phyloP scores from a whole-genome alignment of 2,329 filamentous ascomycete genomes.

The Colletotrichum tanaceti region DNA sequence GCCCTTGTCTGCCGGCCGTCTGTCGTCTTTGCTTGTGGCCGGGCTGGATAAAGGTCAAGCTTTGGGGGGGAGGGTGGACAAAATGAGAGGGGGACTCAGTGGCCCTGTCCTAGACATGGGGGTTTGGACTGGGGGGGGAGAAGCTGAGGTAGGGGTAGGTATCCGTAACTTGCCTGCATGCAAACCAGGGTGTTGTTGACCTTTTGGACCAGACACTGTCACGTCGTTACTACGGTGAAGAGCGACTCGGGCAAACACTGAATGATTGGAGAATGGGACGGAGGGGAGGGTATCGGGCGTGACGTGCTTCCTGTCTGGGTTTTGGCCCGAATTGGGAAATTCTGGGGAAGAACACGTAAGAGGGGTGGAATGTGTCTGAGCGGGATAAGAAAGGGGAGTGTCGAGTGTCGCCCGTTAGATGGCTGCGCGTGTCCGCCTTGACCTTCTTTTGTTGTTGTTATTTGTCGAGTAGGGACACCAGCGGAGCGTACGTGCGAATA shows the following conservation, averaged over 20 bases:
- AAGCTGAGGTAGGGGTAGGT: constrained; percentile 39
- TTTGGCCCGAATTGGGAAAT: constrained; percentile 10
- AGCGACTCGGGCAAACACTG: neutral
- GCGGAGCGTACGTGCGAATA: too few species aligned
- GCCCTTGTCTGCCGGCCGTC: neutral
- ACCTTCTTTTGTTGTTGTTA: neutral
- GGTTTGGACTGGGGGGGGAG: neutral
- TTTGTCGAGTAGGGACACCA: too few species aligned
- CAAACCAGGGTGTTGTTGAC: constrained; percentile 33
- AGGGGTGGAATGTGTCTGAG: neutral
- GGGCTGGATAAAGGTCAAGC: too few species aligned
- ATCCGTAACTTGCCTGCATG: neutral
- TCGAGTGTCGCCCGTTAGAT: too few species aligned
- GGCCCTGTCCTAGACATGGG: constrained; percentile 28
- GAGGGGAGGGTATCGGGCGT: neutral
- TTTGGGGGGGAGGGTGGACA: neutral
- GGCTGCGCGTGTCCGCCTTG: neutral
- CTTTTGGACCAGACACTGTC: constrained; percentile 37
- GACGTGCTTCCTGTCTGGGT: constrained; percentile 12
- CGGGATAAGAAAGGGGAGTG: neutral
- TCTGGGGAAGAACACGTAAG: constrained; percentile 26
- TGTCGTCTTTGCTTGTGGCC: neutral
- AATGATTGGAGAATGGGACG: neutral
- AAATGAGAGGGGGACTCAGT: constrained; percentile 31
- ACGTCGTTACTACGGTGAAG: constrained; percentile 27